Evolutionary conservation across 371 early-diverging fungal species (phyloP).

Genomic region (Actinomucor elegans): DNA sequence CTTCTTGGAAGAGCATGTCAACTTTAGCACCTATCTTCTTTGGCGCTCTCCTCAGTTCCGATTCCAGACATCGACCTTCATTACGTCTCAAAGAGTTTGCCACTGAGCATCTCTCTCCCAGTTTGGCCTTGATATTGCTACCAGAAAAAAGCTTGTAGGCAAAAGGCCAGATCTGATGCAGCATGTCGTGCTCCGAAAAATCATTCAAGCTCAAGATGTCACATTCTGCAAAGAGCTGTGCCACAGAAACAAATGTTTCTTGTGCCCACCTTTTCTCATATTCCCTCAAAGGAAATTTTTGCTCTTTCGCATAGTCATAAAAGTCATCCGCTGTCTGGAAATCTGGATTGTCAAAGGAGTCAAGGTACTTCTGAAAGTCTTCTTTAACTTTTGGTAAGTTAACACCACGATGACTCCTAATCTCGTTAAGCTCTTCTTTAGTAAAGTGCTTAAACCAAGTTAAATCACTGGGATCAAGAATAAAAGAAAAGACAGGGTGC

Average conservation of each 20-base stretch:
- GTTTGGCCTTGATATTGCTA: slow-evolving; percentile 1
- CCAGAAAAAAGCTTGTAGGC: slow-evolving; percentile 7
- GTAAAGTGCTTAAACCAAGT: slow-evolving; percentile 12
- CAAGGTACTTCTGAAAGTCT: slow-evolving; percentile 3
- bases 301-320: slow-evolving; percentile 6
- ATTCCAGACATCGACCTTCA: slow-evolving; percentile 12
- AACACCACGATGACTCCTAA: slow-evolving; percentile 2
- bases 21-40: slow-evolving; percentile 13
- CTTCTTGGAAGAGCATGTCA: slow-evolving; percentile 1
- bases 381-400: slow-evolving; percentile 10
- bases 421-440: slow-evolving; percentile 11
- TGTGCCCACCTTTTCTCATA: slow-evolving; percentile 2
- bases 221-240: slow-evolving; percentile 5
- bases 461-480: slow-evolving; percentile 8
- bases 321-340: slow-evolving; percentile 7
- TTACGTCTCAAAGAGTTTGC: slow-evolving; percentile 10
- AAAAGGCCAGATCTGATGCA: slow-evolving; percentile 12
- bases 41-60: slow-evolving; percentile 7
- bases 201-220: slow-evolving; percentile 1
- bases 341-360: slow-evolving; percentile 5
- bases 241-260: slow-evolving; percentile 1
- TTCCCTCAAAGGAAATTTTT: background rate
- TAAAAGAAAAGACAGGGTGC: slow-evolving; percentile 9
- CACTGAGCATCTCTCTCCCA: slow-evolving; percentile 13
- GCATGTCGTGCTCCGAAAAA: slow-evolving; percentile 12